Base-by-base conservation (phyloP, 179 eudicot species). In the Carnegiea gigantea region DNA sequence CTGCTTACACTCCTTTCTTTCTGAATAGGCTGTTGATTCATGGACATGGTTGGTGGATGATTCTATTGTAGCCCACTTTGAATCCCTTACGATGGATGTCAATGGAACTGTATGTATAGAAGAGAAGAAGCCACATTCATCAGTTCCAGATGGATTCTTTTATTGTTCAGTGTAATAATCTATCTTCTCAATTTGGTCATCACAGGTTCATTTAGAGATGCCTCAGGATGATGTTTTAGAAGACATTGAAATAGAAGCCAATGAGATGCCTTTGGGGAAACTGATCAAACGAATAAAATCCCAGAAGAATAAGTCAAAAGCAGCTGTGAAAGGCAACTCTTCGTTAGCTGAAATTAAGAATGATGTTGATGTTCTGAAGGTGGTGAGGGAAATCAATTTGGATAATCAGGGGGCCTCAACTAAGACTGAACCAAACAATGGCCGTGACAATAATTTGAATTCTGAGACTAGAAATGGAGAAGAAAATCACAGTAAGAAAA, bases 251-350 rank as follows among this genome's bases (percentile, higher is more conserved):
- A 86, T 85, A 67, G 97, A 92, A 85, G 98, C 92, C 78, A 92
- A 88, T 85, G 99, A 92, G 78, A 85, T 94, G 79, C 99, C 99
- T 81, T 85, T 96, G 76, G 96, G 93, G 11, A 94, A 92, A 83
- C 88, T 96, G 82, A 84, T 96, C 80, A 88, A 94, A 87, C 93
- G 81, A 51, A 86, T 96, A 68, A 94, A 92, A 88, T 95, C 99
- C 54, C 93, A 91, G 85, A 92, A 90, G 81, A 85, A 82, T 67
- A 93, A 94, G 91, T 89, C 87, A 70, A 92, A 85, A 85, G 89
- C 86, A 80, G 83, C 79, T 81, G 88, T 72, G 77, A 90, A 84
- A 85, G 85, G 79, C 33, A 88, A 83, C 82, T 67, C 88, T 84
- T 81, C 81, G 71, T 84, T 87, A 49, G 78, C 86, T 82, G 90